phyloP scores from a whole-genome alignment of 345 rosid species.

The Brassica juncea region DNA sequence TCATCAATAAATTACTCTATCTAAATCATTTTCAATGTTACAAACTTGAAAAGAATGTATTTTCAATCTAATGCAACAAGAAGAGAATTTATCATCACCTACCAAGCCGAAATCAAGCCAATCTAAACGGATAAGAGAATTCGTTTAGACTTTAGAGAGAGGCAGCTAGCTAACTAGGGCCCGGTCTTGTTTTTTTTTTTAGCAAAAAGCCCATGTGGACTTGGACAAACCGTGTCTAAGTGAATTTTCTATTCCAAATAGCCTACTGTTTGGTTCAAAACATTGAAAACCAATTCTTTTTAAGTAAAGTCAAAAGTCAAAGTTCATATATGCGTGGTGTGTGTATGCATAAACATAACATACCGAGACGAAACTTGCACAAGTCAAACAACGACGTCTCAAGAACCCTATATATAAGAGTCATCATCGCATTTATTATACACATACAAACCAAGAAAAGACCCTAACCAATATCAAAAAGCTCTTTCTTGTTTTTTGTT shows the following conservation, averaged over 20 bases:
- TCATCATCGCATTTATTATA: slow-evolving; percentile 21
- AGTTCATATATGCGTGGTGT: slow-evolving; percentile 23
- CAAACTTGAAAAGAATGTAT: background rate
- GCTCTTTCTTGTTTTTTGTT: slow-evolving; percentile 14
- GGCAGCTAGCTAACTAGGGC: slow-evolving; percentile 18
- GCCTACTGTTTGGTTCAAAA: slow-evolving; percentile 22
- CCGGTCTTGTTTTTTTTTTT: background rate
- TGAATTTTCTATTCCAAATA: slow-evolving; percentile 23
- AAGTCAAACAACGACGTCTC: slow-evolving; percentile 41
- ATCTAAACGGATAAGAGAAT: background rate
- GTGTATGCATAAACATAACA: slow-evolving; percentile 28
- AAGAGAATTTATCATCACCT: background rate
- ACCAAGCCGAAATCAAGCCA: slow-evolving; percentile 4
- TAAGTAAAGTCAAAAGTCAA: slow-evolving; percentile 40
- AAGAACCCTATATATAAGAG: slow-evolving; percentile 25
- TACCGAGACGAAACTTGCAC: slow-evolving; percentile 26
- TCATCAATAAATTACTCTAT: background rate
- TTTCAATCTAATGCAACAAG: background rate
- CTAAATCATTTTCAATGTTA: background rate
- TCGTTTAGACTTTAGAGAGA: background rate
- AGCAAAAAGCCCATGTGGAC: slow-evolving; percentile 34
- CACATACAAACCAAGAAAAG: slow-evolving; percentile 17
- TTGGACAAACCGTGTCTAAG: slow-evolving; percentile 38
- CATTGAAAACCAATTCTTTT: slow-evolving; percentile 27
- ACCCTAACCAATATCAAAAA: slow-evolving; percentile 8